Conservation (phyloP, 2,329 filamentous ascomycete genomes). For the Penicillium sp. region DNA sequence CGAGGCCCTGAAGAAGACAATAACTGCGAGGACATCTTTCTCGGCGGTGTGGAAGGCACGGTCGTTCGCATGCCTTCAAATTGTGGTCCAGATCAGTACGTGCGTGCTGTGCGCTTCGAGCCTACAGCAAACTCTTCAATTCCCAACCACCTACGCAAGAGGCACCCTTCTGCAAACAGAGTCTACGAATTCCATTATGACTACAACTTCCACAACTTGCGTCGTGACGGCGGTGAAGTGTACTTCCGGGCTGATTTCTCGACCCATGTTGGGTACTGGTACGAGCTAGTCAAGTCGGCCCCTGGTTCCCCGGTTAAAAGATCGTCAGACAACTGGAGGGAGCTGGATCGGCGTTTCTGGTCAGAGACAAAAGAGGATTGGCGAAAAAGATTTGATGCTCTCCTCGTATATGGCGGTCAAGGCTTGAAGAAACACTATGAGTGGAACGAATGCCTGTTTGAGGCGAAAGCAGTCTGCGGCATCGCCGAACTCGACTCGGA, state of each 20-base stretch:
- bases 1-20: not conserved
- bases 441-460: not conserved
- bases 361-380: not conserved
- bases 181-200: not conserved
- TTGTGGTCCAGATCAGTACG: constrained; percentile 3
- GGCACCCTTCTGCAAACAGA: not conserved
- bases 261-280: constrained; percentile 1
- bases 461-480: not conserved
- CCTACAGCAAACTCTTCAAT: not conserved
- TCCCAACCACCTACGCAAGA: not conserved
- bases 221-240: not conserved
- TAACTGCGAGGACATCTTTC: not conserved
- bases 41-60: constrained; percentile 2
- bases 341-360: not conserved
- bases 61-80: constrained; percentile 2
- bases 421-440: not conserved
- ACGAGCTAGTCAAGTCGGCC: not conserved
- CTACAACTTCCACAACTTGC: constrained; percentile 4
- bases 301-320: not conserved
- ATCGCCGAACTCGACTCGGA: too few species aligned
- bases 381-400: not conserved
- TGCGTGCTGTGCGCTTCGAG: not conserved
- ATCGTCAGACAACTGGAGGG: not conserved
- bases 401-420: not conserved
- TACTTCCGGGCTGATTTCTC: constrained; percentile 5